Evolutionary conservation across 1,139 yeast species (phyloP), one percentile per base, ranked within the genome.

Genomic region (Candida sojae): DNA sequence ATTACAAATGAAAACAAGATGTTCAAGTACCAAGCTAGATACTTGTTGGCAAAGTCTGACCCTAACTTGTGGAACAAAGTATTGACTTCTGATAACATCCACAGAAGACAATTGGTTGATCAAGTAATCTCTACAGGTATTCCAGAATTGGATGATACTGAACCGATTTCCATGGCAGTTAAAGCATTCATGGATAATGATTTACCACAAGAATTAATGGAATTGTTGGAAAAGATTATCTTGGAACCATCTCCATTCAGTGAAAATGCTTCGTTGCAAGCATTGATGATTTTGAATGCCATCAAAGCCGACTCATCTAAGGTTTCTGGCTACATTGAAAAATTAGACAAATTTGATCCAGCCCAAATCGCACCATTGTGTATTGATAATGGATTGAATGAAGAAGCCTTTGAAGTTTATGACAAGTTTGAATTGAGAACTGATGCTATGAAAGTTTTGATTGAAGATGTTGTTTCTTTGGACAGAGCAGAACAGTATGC

Each of bases 1-100:
- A 91, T 93, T 67, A 93, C 99, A 58, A 93, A 93, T 66, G 99
- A 95, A 64, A 93, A 93, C 70, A 84, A 95, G 60, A 93, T 93
- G 99, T 93, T 88, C 79, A 95, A 95, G 71, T 93, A 93, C 70
- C 99, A 95, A 77, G 99, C 99, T 11, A 86, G 98, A 69, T 93
- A 95, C 67, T 78, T 93, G 64, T 82, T 93, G 60, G 74, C 82
- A 53, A 88, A 96, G 67, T 89, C 96, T 17, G 97, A 93, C 62
- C 75, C 84, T 39, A 80, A 71, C 10, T 79, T 93, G 56, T 93
- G 99, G 98, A 73, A 81, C 53, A 77, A 77, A 59, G 99, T 93
- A 9, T 79, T 93, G 63, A 63, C 75, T 52, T 81, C 80, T 47
- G 96, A 88, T 46, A 91, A 89, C 67, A 75, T 82, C 54, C 96